A percentile compares a stretch with the other conserved stretches of the same genome.
These are phyloP conservation scores for Aeschynomene evenia DNA, from an alignment of 306 rosid species.

Conservation along the genomic window DNA sequence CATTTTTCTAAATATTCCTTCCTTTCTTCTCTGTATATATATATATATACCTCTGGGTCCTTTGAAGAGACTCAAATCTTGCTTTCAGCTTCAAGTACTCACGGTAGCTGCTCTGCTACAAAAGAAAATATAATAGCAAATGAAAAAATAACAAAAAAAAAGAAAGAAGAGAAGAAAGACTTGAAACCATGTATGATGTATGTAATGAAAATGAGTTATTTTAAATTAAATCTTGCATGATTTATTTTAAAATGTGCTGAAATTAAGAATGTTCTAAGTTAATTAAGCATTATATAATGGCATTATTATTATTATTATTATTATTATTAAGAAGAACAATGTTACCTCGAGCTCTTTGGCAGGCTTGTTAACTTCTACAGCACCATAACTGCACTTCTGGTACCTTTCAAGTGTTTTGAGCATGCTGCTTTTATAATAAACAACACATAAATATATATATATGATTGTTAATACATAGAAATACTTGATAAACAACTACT, in stretches of 20 bases:
- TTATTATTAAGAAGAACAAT: too few relatives aligned
- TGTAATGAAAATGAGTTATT: not conserved
- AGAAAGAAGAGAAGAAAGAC: too few relatives aligned
- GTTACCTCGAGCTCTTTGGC: slow-evolving; percentile 96
- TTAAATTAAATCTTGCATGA: too few relatives aligned
- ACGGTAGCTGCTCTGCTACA: slow-evolving; percentile 77
- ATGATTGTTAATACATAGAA: too few relatives aligned
- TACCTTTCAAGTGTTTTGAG: slow-evolving; percentile 56
- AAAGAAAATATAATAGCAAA: not conserved
- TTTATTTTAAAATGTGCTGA: too few relatives aligned
- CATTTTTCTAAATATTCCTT: not conserved
- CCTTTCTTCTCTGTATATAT: too few relatives aligned
- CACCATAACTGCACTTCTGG: slow-evolving; percentile 94
- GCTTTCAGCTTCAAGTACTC: slow-evolving; percentile 88
- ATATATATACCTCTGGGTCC: slow-evolving; percentile 78
- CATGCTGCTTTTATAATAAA: slow-evolving; percentile 40
- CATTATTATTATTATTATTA: too few relatives aligned
- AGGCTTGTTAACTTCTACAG: slow-evolving; percentile 79
- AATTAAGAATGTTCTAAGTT: not conserved
- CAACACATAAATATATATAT: too few relatives aligned
- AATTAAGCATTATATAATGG: not conserved
- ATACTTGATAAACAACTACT: slow-evolving; percentile 4
- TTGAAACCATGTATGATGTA: too few relatives aligned
- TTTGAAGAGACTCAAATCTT: slow-evolving; percentile 83
- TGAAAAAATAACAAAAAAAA: slow-evolving; percentile 23